Percentiles rank a stretch among this genome's conserved stretches.
Conservation (phyloP, 75 land plant genomes). For the Pinus tabuliformis region DNA sequence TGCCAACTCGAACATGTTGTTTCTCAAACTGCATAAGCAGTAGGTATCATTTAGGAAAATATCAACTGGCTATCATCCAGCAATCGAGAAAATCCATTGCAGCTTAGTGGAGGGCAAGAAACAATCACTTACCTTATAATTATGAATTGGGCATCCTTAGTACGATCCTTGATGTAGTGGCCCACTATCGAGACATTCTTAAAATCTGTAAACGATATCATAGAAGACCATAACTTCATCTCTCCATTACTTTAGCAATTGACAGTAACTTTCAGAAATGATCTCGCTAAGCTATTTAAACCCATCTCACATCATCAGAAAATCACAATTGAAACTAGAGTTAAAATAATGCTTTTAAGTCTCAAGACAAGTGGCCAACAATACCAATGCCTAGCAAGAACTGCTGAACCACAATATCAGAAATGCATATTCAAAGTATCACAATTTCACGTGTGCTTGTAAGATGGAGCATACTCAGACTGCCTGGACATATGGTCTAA, state of each 20-base stretch:
- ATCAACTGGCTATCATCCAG: neutral
- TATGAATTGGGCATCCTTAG: constrained; percentile 94
- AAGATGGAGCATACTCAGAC: neutral
- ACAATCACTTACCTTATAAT: constrained; percentile 72
- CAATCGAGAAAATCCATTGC: neutral
- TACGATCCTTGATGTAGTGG: constrained; percentile 95
- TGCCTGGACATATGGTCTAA: neutral
- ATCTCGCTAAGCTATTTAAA: neutral
- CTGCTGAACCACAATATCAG: too few species aligned
- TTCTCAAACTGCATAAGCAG: constrained; percentile 65
- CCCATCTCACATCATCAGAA: neutral
- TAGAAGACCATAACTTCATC: neutral
- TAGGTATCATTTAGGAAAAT: neutral
- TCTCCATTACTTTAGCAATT: neutral
- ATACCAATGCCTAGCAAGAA: neutral
- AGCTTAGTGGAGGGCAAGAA: neutral
- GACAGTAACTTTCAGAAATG: neutral
- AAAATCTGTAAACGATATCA: constrained; percentile 58
- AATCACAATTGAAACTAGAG: neutral
- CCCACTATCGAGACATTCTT: constrained; percentile 99
- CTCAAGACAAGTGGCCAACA: neutral
- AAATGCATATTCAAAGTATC: too few species aligned
- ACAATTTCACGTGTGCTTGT: too few species aligned
- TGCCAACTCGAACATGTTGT: constrained; percentile 98
- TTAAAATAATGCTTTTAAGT: neutral